Evolutionary conservation across 1,284 basidiomycete species (phyloP), one percentile per base, ranked within the genome.

Genomic region (Irpex sp.): DNA sequence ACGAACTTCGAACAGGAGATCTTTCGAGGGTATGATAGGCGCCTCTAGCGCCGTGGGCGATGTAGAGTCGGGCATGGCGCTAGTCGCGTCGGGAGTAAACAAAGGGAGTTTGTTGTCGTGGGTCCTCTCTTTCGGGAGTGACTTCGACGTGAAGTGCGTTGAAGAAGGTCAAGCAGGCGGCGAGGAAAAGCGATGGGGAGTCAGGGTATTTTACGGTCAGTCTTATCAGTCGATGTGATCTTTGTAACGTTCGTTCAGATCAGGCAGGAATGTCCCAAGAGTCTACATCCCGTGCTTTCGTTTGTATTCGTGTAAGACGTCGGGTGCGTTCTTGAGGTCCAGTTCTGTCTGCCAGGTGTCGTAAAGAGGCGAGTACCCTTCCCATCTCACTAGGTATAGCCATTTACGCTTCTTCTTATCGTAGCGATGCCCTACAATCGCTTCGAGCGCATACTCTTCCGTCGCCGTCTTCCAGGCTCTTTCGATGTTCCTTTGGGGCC

Each of bases 371-470:
- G 63, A 63, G 23, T 68, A 69, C 0, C 69, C 69, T 18, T 63
- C 60, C 69, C 68, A 72, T 9, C 66, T 48, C 2, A 68, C 60
- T 1, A 66, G 55, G 59, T 58, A 71, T 33, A 39, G 9, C 10
- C 12, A 9, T 52, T 52, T 49, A 18, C 14, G 16, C 52, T 16
- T 60, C 62, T 8, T 3, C 19, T 62, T 59, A 18, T 48, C 58
- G 35, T 63, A 59, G 10, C 37, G 45, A 37, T 63, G 66, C 8
- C 45, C 64, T 23, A 67, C 42, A 9, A 70, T 66, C 2, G 28
- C 47, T 28, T 69, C 68, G 51, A 66, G 70, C 56, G 58, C 66
- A 21, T 64, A 67, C 61, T 67, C 64, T 54, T 69, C 66, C 12
- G 56, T 37, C 8, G 57, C 19, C 7, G 61, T 23, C n/a, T 59